Conservation (phyloP, 441 rosid species). For the Populus hybrid region DNA sequence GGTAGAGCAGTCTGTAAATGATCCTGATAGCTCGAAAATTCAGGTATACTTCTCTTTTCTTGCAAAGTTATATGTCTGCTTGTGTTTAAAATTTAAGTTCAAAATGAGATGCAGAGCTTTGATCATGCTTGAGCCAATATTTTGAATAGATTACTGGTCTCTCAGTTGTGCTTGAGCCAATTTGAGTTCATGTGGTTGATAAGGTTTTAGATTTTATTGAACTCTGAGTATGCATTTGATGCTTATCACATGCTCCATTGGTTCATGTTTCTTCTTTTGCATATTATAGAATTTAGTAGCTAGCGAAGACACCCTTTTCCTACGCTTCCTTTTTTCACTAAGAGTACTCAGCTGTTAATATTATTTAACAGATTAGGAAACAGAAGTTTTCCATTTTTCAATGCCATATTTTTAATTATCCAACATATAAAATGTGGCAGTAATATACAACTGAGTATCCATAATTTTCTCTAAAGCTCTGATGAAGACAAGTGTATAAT, state of each 20-base stretch:
- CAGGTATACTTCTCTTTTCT: constrained; percentile 46
- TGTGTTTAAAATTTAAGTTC: neutral
- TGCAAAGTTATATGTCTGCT: neutral
- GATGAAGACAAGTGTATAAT: constrained; percentile 11
- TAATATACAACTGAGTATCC: neutral
- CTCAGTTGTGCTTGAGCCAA: neutral
- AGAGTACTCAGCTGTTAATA: neutral
- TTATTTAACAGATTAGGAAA: neutral
- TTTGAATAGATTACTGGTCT: neutral
- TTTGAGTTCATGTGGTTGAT: neutral
- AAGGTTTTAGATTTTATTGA: neutral
- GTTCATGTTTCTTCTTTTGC: constrained; percentile 4
- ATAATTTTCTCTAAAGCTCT: constrained; percentile 2
- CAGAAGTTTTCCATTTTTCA: neutral
- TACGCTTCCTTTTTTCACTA: neutral
- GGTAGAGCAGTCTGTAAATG: constrained; percentile 80
- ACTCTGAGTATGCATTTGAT: neutral
- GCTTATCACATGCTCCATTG: neutral
- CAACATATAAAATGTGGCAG: constrained; percentile 6
- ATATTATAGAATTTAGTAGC: neutral
- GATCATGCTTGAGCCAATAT: neutral
- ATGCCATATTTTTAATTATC: constrained; percentile 12
- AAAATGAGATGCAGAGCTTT: constrained; percentile 10
- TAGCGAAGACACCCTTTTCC: neutral
- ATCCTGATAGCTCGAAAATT: constrained; percentile 76